Base-by-base conservation (phyloP, 345 rosid genomes). In the Raphanus raphanistrum region DNA sequence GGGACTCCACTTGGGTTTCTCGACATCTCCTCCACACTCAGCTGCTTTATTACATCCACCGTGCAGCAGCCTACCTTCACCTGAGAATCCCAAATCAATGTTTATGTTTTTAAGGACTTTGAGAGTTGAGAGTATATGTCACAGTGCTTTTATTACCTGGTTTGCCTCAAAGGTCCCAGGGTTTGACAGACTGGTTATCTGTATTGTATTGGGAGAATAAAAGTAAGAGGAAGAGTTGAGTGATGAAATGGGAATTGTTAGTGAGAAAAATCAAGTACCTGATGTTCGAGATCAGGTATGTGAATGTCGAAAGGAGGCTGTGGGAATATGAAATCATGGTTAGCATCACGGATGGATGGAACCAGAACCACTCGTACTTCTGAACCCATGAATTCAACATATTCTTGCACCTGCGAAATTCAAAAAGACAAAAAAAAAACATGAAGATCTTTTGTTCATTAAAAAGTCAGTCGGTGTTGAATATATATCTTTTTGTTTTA, bases 311-410 rank as follows among this genome's bases (percentile, higher is more conserved):
- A 87, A 70, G 87, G 85, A 82, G 99, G 96, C 99, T 95, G 99
- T 67, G 98, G 99, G 87, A 90, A 95, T 82, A 95, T 88, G 63
- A 86, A 87, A 80, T 91, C 97, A 80, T 95, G 98, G 86, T 89
- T 85, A 71, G 98, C 97, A 79, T 95, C 99, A 28, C 97, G 87
- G 25, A 79, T 78, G 52, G 99, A 92, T 78, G 99, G 98, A 25
- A 92, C 87, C 67, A 91, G 82, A 76, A 92, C 70, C 82, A 90
- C 89, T 5, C 75, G 86, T 70, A 81, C 90, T 81, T 81, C 83
- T 57, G 90, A 75, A 28, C 98, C 98, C 87, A 88, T 86, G 76
- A 84, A 86, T 72, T 90, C 98, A 48, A 85, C 86, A 75, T 90
- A 83, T 78, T 92, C 99, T 81, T 87, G 92, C 90, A 95, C 82